A percentile compares a stretch with the other conserved stretches of the same genome.
phyloP scores from a whole-genome alignment of 352 stramenopile species.

The Globisporangium cystogenes region DNA sequence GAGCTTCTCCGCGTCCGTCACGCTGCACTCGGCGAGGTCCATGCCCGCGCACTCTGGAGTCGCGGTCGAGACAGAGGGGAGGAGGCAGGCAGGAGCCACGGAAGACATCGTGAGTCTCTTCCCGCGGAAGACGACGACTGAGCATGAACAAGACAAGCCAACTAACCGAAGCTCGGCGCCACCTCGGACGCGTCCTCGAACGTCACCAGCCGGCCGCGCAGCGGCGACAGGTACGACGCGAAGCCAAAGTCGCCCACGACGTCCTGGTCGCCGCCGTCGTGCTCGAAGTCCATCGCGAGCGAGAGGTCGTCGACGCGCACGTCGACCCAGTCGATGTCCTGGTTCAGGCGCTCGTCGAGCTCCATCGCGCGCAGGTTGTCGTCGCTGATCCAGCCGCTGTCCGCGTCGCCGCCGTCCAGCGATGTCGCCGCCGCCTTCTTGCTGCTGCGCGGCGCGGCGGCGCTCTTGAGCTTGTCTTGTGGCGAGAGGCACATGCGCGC shows the following conservation, averaged over 20 bases:
- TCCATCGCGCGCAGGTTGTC: conserved; percentile 73
- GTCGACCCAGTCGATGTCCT: conserved; percentile 85
- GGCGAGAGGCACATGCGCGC: conserved; percentile 56
- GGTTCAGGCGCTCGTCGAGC: conserved; percentile 65
- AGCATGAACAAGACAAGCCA: conserved; percentile 32
- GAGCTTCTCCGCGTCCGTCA: conserved; percentile 71
- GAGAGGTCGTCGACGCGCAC: conserved; percentile 55
- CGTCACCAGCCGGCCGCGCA: conserved; percentile 32
- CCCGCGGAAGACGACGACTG: background rate
- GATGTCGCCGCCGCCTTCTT: conserved; percentile 15
- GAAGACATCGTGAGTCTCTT: conserved; percentile 16
- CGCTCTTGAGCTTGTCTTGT: conserved; percentile 58
- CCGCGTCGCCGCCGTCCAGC: conserved; percentile 36
- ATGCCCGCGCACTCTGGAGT: conserved; percentile 36
- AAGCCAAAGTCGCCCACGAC: conserved; percentile 69
- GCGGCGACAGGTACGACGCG: conserved; percentile 43
- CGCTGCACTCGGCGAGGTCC: conserved; percentile 24
- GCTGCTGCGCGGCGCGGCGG: conserved; percentile 16
- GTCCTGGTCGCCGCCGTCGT: conserved; percentile 27
- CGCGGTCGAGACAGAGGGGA: conserved; percentile 21
- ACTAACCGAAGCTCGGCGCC: conserved; percentile 74
- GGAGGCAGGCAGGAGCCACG: conserved; percentile 12
- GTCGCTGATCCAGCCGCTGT: conserved; percentile 70
- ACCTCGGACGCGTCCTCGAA: conserved; percentile 32
- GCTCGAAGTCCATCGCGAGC: conserved; percentile 47